Evolutionary conservation across 257 asterid genomes (phyloP), one percentile per base, ranked within the genome.

Genomic region (Leonotis leonurus): DNA sequence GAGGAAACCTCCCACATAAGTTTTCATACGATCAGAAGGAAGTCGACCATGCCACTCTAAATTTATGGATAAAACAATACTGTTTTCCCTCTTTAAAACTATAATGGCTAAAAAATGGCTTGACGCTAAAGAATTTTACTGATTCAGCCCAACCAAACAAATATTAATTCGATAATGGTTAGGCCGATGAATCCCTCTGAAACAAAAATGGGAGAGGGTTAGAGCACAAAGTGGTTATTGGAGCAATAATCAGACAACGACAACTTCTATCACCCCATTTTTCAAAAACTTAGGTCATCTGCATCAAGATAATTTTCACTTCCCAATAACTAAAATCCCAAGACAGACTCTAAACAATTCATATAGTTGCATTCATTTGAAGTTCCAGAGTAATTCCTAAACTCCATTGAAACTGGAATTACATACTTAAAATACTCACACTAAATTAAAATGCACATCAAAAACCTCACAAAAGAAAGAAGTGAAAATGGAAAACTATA

Each of bases 361-460:
- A 40, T 25, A 43, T 22, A 39, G 18, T 54, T 53, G 14, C 43
- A 41, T 35, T 53, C 43, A 29, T 24, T 18, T 30, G 39, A 43
- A 30, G 30, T 70, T 44, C 25, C n/a, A 1, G 44, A 20, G 36
- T 11, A 30, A 52, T 16, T 46, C 36, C 52, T 40, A 66, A 51
- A 21, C 39, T 11, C 60, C 33, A 68, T 16, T 56, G 16, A 35
- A n/a, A 52, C 12, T 18, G 44, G n/a, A 27, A 48, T n/a, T 12
- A 48, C 10, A 16, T 2, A 39, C 22, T 27, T 37, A 18, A 35
- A 58, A 51, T 18, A 50, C 26, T 56, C 20, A 61, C 60, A 43
- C 59, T 60, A 27, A 62, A 62, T 39, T 22, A 39, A 29, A 58
- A 20, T n/a, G 45, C 13, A 56, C 55, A 68, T 39, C 43, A 32